Base-by-base conservation (phyloP, 2,329 filamentous ascomycete genomes). In the Xylariaceae sp. region DNA sequence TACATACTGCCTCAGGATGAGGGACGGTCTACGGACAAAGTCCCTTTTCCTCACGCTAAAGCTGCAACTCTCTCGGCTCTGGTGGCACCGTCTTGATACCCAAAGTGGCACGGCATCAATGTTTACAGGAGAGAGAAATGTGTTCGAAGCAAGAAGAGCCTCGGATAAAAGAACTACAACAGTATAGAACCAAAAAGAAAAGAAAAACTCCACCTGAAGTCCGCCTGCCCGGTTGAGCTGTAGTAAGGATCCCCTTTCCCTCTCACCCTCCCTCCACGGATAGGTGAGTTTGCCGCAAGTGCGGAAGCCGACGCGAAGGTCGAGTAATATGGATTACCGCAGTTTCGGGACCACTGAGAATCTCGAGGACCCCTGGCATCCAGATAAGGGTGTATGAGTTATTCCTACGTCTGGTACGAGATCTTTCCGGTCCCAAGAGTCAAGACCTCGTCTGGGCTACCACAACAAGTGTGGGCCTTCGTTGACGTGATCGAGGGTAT, bases 91-190 rank as follows among this genome's bases (percentile, higher is more conserved):
- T 66, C 54, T 69, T 65, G 68, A 63, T 70, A 71, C 71, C 69
- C 62, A 73, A 72, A 61, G 70, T 72, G 58, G 57, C 63, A 71
- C 71, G 49, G 56, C 61, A 58, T 64, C 53, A 34, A 52, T 30
- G 45, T 55, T 58, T 59, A 48, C 17, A 55, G 48, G 50, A 58
- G 8, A 42, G 37, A 42, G 8, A 54, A 35, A 58, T 30, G 51
- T 53, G 51, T 52, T 58, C 23, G 23, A 30, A 30, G 23, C 23
- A 30, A 30, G 11, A 44, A 62, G 58, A 62, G 60, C 60, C 60
- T 67, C 65, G 67, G 64, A 64, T 64, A 56, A 45, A 58, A 30
- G 23, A 34, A n/a, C 17, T 45, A 42, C 8, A 42, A 42, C 8
- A 42, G 37, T 9, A 4, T 9, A 42, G 11, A 42, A 42, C 8